A percentile compares a stretch with the other conserved stretches of the same genome.
Conservation (phyloP, 1,139 yeast species). For the Hyphopichia burtonii region DNA sequence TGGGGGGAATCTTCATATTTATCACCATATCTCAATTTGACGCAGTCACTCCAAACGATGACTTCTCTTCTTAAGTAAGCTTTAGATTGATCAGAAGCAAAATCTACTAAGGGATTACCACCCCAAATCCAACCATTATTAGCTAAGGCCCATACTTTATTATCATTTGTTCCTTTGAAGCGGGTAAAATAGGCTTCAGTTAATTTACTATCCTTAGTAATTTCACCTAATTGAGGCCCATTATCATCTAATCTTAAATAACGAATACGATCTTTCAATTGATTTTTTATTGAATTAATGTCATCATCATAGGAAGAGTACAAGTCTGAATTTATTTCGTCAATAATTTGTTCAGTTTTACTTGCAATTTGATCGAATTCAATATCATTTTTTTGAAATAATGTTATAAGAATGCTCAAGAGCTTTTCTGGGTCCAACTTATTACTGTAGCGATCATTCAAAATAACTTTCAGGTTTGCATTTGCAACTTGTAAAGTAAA, state of each 20-base stretch:
- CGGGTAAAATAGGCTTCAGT: constrained; percentile 88
- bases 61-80: constrained; percentile 91
- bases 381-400: constrained; percentile 30
- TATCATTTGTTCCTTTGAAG: constrained; percentile 48
- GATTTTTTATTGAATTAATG: constrained; percentile 58
- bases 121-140: constrained; percentile 99
- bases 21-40: constrained; percentile 81
- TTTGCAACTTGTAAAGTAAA: constrained; percentile 48
- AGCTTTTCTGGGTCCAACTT: constrained; percentile 50
- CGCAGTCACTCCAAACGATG: constrained; percentile 97
- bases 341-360: constrained; percentile 56
- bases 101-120: constrained; percentile 89
- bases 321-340: constrained; percentile 72
- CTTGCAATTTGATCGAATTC: constrained; percentile 31
- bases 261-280: constrained; percentile 70
- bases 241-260: constrained; percentile 72
- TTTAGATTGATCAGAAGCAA: constrained; percentile 76
- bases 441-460: constrained; percentile 50
- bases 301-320: constrained; percentile 81
- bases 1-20: constrained; percentile 80
- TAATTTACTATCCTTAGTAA: constrained; percentile 58
- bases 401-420: constrained; percentile 39
- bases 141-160: constrained; percentile 71
- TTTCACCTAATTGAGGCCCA: constrained; percentile 75
- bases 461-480: constrained; percentile 18